phyloP scores from a whole-genome alignment of 2,329 filamentous ascomycete genomes.

The Aspergillus sp. region DNA sequence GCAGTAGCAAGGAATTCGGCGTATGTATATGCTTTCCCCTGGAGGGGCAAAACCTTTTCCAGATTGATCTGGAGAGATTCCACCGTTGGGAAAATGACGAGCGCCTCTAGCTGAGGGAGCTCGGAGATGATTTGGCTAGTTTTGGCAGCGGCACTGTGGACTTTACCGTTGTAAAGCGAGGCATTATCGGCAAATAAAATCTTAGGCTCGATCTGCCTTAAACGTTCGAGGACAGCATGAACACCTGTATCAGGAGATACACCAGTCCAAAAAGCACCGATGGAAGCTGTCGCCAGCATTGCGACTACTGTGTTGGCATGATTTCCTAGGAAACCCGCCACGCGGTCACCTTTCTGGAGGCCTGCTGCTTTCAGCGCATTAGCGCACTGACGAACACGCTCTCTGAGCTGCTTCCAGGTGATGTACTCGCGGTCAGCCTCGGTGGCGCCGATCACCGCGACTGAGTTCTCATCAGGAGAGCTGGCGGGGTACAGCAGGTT shows the following conservation, averaged over 20 bases:
- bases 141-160: constrained; percentile 78
- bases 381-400: constrained; percentile 72
- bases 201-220: constrained; percentile 80
- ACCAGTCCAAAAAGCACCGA: constrained; percentile 90
- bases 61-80: constrained; percentile 38
- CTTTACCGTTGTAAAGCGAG: constrained; percentile 86
- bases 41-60: constrained; percentile 30
- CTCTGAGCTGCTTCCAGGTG: constrained; percentile 78
- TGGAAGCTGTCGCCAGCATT: constrained; percentile 77
- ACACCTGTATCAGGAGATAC: constrained; percentile 92
- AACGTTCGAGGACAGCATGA: constrained; percentile 81
- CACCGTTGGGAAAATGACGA: constrained; percentile 74
- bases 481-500: constrained; percentile 80
- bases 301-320: constrained; percentile 83
- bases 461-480: constrained; percentile 56
- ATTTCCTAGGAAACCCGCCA: constrained; percentile 80
- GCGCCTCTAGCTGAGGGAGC: constrained; percentile 65
- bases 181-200: constrained; percentile 86
- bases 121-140: constrained; percentile 71
- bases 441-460: constrained; percentile 78
- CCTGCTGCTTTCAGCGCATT: constrained; percentile 67
- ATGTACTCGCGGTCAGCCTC: constrained; percentile 67
- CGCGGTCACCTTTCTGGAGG: constrained; percentile 60
- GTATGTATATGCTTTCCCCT: constrained; percentile 44
- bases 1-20: constrained; percentile 48